Evolutionary conservation across 208 protist species (phyloP).

Genomic region (Novymonas esmeraldas): DNA sequence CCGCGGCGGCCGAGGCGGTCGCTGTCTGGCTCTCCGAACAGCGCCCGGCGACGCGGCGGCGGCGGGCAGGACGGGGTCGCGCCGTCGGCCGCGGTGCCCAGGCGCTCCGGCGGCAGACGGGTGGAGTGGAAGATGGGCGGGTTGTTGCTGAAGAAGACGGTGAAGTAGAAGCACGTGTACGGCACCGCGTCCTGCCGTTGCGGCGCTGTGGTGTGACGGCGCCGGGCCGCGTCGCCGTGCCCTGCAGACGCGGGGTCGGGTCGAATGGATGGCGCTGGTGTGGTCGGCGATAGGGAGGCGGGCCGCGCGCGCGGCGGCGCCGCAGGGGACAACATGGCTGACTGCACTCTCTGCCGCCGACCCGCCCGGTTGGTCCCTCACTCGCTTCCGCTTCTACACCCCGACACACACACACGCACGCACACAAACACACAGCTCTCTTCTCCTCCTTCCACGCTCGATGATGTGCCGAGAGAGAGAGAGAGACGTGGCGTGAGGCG

Average conservation of each 20-base stretch:
- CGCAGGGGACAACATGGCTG: neutral
- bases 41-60: constrained; percentile 15
- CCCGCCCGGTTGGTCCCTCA: no score
- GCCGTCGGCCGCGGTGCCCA: neutral
- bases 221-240: no score
- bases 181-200: neutral
- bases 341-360: no score
- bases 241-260: no score
- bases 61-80: neutral
- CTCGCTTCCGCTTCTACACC: no score
- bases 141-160: constrained; percentile 75
- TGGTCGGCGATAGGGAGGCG: neutral
- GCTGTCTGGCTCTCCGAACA: constrained; percentile 11
- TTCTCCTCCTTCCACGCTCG: no score
- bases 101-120: constrained; percentile 40
- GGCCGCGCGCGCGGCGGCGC: neutral
- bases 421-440: no score
- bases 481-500: neutral
- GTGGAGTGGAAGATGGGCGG: constrained; percentile 80
- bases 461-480: neutral
- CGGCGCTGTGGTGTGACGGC: neutral
- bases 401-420: no score
- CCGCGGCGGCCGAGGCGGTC: neutral
- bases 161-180: constrained; percentile 71
- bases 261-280: no score